Evolutionary conservation across 106 monocot genomes (phyloP).

Genomic region (Allium fistulosum): DNA sequence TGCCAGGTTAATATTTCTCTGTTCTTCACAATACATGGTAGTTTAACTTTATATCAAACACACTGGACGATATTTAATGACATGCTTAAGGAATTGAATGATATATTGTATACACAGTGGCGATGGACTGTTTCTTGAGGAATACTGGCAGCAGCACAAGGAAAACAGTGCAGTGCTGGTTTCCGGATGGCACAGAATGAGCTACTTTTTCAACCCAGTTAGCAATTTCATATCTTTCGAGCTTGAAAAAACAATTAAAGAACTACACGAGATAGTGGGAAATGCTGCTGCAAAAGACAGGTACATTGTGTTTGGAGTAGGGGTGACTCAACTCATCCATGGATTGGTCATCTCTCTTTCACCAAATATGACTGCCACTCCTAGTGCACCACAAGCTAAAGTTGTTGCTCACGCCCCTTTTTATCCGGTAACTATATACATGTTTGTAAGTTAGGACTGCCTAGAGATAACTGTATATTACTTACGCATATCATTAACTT

Average conservation of each 20-base stretch:
- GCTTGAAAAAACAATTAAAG: conserved; percentile 54
- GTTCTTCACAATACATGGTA: too few species aligned
- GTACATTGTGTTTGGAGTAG: conserved; percentile 54
- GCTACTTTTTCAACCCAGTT: conserved; percentile 30
- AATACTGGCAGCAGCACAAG: conserved; percentile 60
- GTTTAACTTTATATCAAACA: too few species aligned
- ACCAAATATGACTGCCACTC: background rate
- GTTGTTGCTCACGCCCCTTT: conserved; percentile 59
- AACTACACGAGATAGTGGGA: conserved; percentile 48
- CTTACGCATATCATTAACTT: too few species aligned
- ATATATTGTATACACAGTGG: conserved; percentile 31
- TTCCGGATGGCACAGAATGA: conserved; percentile 73
- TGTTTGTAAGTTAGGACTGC: too few species aligned
- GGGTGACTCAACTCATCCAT: conserved; percentile 67
- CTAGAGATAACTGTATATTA: too few species aligned
- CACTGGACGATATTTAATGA: too few species aligned
- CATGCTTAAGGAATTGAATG: too few species aligned
- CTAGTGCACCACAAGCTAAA: conserved; percentile 18
- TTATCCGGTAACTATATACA: conserved; percentile 22
- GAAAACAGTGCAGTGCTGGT: conserved; percentile 44
- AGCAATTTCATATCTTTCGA: conserved; percentile 30
- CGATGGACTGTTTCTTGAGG: conserved; percentile 59
- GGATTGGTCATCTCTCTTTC: conserved; percentile 58
- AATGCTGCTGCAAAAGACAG: conserved; percentile 51
- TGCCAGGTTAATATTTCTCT: too few species aligned